phyloP scores from a whole-genome alignment of 2,329 filamentous ascomycete species.

The Lachnellula subtilissima region DNA sequence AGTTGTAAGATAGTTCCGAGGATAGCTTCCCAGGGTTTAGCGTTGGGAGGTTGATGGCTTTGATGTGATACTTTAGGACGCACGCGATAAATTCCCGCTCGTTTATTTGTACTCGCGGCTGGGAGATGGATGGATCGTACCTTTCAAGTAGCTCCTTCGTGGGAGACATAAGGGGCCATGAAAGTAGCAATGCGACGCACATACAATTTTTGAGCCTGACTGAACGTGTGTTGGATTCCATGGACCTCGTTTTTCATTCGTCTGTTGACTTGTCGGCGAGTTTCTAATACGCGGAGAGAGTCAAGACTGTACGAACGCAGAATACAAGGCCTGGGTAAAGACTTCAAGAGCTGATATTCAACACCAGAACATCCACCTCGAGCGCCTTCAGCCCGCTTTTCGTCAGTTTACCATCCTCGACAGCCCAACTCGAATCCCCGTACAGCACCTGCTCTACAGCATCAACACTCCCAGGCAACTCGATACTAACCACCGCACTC shows the following conservation, averaged over 20 bases:
- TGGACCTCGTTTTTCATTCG: too few species aligned
- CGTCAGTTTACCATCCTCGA: conserved; percentile 14
- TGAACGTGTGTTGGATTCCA: not conserved
- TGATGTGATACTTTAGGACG: not conserved
- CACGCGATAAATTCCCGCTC: not conserved
- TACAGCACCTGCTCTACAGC: conserved; percentile 16
- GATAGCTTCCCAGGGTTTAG: not conserved
- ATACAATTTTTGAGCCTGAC: not conserved
- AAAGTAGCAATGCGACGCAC: not conserved
- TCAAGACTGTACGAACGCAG: not conserved
- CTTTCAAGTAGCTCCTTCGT: not conserved
- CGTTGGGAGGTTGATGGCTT: not conserved
- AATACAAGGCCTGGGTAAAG: not conserved
- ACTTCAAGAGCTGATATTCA: conserved; percentile 11
- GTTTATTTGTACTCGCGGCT: not conserved
- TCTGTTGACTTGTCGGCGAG: too few species aligned
- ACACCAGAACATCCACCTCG: conserved; percentile 22
- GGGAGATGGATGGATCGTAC: not conserved
- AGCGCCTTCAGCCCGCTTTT: conserved; percentile 21
- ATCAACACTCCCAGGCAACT: conserved; percentile 11
- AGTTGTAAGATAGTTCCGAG: not conserved
- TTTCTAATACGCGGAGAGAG: too few species aligned
- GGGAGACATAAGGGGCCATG: not conserved
- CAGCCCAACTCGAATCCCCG: conserved; percentile 20
- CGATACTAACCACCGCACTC: conserved; percentile 10